These are phyloP conservation scores for Leccinum boreale DNA, from an alignment of 768 basidiomycete species.

Conservation along the genomic window DNA sequence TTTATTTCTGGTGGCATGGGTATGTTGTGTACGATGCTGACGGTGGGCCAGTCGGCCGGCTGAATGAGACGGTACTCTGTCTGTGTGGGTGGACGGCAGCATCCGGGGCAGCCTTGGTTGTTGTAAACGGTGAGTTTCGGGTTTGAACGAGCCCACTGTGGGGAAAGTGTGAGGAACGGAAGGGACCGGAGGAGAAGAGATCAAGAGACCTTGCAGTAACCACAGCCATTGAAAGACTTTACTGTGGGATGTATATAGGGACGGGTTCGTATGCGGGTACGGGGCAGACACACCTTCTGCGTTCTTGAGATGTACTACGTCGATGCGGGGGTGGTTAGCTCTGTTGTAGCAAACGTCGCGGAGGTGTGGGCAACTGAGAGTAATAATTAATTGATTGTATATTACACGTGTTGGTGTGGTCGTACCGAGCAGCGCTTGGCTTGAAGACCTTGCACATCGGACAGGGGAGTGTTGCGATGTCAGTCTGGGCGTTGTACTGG, in stretches of 20 bases:
- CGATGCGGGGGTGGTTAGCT: constrained; percentile 67
- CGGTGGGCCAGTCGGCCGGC: constrained; percentile 76
- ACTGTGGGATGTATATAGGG: constrained; percentile 41
- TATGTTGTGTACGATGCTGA: constrained; percentile 70
- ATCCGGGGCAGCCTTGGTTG: constrained; percentile 86
- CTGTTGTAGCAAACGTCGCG: constrained; percentile 76
- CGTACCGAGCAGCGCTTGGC: constrained; percentile 51
- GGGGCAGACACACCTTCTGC: constrained; percentile 64
- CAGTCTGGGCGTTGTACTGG: constrained; percentile 59
- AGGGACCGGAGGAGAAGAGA: constrained; percentile 15
- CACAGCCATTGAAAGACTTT: constrained; percentile 81
- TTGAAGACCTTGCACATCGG: constrained; percentile 85
- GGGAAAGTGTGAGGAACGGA: constrained; percentile 24
- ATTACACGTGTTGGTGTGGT: constrained; percentile 4
- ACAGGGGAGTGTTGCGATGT: constrained; percentile 65
- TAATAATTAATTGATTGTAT: too few relatives aligned
- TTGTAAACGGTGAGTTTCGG: constrained; percentile 55
- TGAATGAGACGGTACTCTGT: constrained; percentile 62
- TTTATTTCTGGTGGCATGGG: constrained; percentile 73
- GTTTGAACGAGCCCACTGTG: constrained; percentile 68
- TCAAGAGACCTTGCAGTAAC: constrained; percentile 76
- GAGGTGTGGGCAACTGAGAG: constrained; percentile 67
- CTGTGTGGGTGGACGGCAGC: constrained; percentile 71
- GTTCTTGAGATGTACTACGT: constrained; percentile 78
- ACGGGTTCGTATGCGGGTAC: constrained; percentile 2